Percentiles rank a stretch among this genome's conserved stretches.
Evolutionary conservation across 2,329 filamentous ascomycete genomes (phyloP).

Genomic region (Neocatenulostroma microsporum): DNA sequence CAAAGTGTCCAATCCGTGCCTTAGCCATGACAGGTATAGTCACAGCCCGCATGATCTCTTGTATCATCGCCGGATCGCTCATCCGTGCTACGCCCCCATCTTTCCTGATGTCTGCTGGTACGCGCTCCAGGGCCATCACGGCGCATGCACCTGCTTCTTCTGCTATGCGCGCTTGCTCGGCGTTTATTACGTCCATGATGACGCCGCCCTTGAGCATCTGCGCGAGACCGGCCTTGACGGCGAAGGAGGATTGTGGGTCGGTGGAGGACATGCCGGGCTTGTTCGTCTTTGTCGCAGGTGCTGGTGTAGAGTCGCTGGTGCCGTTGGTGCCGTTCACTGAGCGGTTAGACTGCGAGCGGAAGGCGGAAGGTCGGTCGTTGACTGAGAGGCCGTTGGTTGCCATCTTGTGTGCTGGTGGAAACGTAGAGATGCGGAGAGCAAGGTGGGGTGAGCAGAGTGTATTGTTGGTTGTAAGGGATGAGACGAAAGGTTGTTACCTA

Average conservation of each 20-base stretch:
- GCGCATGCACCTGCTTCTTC: conserved; percentile 93
- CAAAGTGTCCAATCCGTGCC: conserved; percentile 93
- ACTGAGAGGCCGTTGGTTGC: conserved; percentile 5
- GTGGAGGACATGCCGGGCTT: conserved; percentile 7
- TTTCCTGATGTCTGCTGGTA: conserved; percentile 88
- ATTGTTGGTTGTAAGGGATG: too few species aligned
- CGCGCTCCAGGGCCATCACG: conserved; percentile 97
- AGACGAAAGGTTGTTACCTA: too few species aligned
- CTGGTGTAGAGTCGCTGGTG: conserved; percentile 4
- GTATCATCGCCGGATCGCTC: conserved; percentile 91
- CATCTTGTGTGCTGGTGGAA: too few species aligned
- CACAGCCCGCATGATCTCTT: conserved; percentile 86
- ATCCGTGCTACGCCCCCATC: conserved; percentile 94
- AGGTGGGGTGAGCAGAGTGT: too few species aligned
- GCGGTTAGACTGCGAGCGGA: conserved; percentile 11
- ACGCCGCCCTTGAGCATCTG: conserved; percentile 99
- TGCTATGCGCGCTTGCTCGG: conserved; percentile 85
- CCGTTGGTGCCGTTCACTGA: conserved; percentile 6
- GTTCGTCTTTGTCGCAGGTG: conserved; percentile 5
- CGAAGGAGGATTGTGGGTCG: conserved; percentile 52
- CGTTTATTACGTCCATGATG: conserved; percentile 98
- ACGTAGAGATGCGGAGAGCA: too few species aligned
- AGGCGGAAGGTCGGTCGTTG: conserved; percentile 9
- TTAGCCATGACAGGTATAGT: conserved; percentile 99
- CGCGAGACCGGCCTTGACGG: conserved; percentile 88